Evolutionary conservation across 2,329 filamentous ascomycete genomes (phyloP).

Genomic region (Grosmannia clavigera): DNA sequence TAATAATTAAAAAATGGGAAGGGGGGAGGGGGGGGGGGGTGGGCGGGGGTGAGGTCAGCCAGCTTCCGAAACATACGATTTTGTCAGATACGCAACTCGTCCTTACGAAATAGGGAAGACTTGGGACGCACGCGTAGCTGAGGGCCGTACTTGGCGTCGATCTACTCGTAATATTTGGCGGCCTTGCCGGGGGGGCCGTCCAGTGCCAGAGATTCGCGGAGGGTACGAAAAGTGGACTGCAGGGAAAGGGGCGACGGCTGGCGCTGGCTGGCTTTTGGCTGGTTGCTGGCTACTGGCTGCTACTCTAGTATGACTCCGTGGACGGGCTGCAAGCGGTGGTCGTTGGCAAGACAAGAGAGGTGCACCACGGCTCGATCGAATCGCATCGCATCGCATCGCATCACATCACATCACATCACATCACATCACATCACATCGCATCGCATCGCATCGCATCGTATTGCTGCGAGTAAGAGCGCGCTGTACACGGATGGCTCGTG

Average conservation of each 20-base stretch:
- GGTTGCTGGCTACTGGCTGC: too few species aligned
- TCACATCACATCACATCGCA: neutral
- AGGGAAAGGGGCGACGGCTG: neutral
- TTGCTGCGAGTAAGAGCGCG: neutral
- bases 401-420: neutral
- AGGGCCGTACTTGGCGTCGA: neutral
- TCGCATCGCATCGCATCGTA: neutral
- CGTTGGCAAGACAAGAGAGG: neutral
- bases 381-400: neutral
- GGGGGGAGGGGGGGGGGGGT: too few species aligned
- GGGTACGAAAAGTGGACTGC: neutral
- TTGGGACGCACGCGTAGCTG: neutral
- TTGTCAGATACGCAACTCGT: neutral
- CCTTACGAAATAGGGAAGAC: neutral
- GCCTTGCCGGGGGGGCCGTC: neutral
- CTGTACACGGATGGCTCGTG: neutral
- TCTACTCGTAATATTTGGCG: neutral
- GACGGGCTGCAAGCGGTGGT: neutral
- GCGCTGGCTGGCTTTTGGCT: neutral
- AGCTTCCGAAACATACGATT: conserved; percentile 6
- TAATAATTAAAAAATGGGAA: too few species aligned
- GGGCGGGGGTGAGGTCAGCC: neutral
- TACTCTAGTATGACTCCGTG: too few species aligned
- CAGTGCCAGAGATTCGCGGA: neutral
- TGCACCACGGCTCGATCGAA: neutral